phyloP scores from a whole-genome alignment of 1,284 basidiomycete species.

The Heliocybe sulcata region DNA sequence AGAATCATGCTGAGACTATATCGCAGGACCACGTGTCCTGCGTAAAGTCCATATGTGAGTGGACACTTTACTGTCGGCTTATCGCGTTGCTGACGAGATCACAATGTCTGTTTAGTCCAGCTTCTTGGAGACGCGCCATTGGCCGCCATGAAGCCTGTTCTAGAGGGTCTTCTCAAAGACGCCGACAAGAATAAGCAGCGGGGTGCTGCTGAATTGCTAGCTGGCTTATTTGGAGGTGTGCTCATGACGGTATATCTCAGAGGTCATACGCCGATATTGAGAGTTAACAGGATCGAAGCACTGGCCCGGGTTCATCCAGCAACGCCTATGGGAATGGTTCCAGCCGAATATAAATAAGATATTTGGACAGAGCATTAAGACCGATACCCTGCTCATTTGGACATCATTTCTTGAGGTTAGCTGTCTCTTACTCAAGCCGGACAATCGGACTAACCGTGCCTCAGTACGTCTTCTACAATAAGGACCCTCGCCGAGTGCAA shows the following conservation, averaged over 20 bases:
- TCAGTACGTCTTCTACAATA: conserved; percentile 69
- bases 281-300: conserved; percentile 68
- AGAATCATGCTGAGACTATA: conserved; percentile 53
- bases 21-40: conserved; percentile 64
- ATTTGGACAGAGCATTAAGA: conserved; percentile 58
- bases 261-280: conserved; percentile 1
- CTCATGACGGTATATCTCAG: not conserved
- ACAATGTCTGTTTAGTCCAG: conserved; percentile 40
- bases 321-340: conserved; percentile 79
- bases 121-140: conserved; percentile 61
- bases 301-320: conserved; percentile 73
- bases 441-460: conserved; percentile 4
- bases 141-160: conserved; percentile 40
- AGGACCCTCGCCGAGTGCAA: conserved; percentile 80
- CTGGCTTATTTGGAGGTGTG: conserved; percentile 66
- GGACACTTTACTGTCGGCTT: not conserved
- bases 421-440: not conserved
- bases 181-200: conserved; percentile 80
- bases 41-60: conserved; percentile 68
- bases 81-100: conserved; percentile 2
- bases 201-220: conserved; percentile 82
- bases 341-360: conserved; percentile 61
- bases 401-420: conserved; percentile 61
- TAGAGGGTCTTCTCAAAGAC: conserved; percentile 47
- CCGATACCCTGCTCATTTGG: conserved; percentile 63